Conservation (phyloP, 2,329 filamentous ascomycete species). For the Sclerotinia borealis region DNA sequence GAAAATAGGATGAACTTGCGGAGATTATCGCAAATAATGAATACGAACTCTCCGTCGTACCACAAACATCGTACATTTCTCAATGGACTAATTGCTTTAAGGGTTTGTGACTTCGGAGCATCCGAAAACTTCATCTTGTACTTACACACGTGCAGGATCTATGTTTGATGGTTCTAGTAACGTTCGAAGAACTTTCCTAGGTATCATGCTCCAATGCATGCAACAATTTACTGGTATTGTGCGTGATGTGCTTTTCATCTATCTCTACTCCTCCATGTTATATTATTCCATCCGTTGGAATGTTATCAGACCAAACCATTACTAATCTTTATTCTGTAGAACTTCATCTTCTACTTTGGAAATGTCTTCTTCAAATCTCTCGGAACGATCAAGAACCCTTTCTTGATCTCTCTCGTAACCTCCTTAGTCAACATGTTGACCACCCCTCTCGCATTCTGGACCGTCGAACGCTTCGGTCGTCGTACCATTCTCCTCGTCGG, state of each 20-base stretch:
- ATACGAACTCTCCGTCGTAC: constrained; percentile 69
- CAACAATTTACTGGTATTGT: constrained; percentile 66
- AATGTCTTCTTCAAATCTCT: constrained; percentile 78
- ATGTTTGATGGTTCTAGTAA: constrained; percentile 36
- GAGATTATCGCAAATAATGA: constrained; percentile 88
- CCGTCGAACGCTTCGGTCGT: constrained; percentile 78
- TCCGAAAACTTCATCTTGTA: constrained; percentile 68
- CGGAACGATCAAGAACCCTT: constrained; percentile 69
- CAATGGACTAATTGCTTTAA: constrained; percentile 66
- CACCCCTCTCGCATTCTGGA: constrained; percentile 82
- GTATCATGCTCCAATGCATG: constrained; percentile 73
- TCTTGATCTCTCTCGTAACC: constrained; percentile 79
- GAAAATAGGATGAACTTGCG: constrained; percentile 54
- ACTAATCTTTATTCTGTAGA: constrained; percentile 33
- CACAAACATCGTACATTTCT: constrained; percentile 56
- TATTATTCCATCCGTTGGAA: neutral
- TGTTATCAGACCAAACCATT: neutral
- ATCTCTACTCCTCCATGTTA: neutral
- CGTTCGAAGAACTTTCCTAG: constrained; percentile 64
- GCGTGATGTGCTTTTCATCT: neutral
- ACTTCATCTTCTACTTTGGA: constrained; percentile 88
- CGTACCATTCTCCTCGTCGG: constrained; percentile 74
- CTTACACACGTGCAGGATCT: constrained; percentile 39
- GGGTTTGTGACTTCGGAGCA: constrained; percentile 56
- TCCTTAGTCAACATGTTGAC: constrained; percentile 83